Conservation (phyloP, 345 rosid species). For the Linum trigynum region DNA sequence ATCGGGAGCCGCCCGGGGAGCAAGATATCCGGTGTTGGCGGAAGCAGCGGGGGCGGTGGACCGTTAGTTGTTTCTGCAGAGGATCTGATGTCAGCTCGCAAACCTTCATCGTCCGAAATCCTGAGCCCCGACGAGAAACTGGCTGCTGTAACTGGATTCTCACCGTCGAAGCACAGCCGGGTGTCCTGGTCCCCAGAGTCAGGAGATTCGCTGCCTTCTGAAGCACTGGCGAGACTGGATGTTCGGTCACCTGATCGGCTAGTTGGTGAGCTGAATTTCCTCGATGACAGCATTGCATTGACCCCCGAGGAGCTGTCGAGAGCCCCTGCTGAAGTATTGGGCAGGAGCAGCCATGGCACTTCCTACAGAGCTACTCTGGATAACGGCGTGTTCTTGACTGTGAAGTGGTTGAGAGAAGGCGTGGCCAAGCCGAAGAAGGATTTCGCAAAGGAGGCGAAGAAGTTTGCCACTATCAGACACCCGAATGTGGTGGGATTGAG, state of each 20-base stretch:
- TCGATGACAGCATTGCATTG: constrained; percentile 73
- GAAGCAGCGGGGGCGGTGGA: constrained; percentile 44
- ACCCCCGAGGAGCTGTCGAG: constrained; percentile 91
- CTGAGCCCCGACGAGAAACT: constrained; percentile 70
- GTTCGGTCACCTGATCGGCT: constrained; percentile 86
- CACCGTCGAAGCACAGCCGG: constrained; percentile 78
- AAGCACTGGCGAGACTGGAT: constrained; percentile 69
- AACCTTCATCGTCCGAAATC: constrained; percentile 75
- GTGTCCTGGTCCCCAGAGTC: constrained; percentile 92
- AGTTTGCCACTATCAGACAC: constrained; percentile 86
- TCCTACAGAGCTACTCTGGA: constrained; percentile 89
- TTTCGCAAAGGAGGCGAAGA: constrained; percentile 95
- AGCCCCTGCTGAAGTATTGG: constrained; percentile 96
- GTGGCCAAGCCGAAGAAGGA: constrained; percentile 93
- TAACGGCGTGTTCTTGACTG: constrained; percentile 74
- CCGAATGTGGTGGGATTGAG: constrained; percentile 92
- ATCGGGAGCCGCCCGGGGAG: constrained; percentile 28
- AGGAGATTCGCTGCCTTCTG: constrained; percentile 81
- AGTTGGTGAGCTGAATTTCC: constrained; percentile 85
- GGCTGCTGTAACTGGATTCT: constrained; percentile 55
- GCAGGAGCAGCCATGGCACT: constrained; percentile 98
- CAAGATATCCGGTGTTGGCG: constrained; percentile 39
- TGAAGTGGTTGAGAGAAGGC: constrained; percentile 98
- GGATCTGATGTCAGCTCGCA: constrained; percentile 64
- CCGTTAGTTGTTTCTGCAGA: constrained; percentile 73